Conservation (phyloP, 2,329 filamentous ascomycete species). For the Trichoderma pleuroti region DNA sequence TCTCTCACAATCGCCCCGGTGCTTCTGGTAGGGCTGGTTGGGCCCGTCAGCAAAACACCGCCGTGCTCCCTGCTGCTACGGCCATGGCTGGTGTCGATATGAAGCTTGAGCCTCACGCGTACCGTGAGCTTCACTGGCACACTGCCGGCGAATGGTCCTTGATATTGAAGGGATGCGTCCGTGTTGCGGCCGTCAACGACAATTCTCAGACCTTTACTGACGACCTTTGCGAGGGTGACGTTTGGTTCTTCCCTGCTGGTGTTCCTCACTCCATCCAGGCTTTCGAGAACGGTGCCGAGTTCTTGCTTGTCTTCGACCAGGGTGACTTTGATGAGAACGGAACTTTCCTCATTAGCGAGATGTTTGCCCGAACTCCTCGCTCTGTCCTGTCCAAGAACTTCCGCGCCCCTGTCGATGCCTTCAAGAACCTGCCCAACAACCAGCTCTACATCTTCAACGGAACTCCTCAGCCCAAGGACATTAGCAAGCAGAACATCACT, state of each 20-base stretch:
- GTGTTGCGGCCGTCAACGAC: constrained; percentile 50
- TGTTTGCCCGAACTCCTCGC: constrained; percentile 48
- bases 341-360: constrained; percentile 56
- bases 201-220: constrained; percentile 44
- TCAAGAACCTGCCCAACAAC: constrained; percentile 45
- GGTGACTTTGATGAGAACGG: constrained; percentile 57
- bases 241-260: constrained; percentile 52
- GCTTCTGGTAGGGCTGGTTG: constrained; percentile 44
- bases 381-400: constrained; percentile 56
- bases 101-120: constrained; percentile 54
- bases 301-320: constrained; percentile 58
- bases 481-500: constrained; percentile 46
- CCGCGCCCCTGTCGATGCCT: constrained; percentile 43
- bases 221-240: constrained; percentile 40
- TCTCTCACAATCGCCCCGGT: constrained; percentile 48
- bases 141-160: constrained; percentile 51
- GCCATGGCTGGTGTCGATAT: constrained; percentile 58
- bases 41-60: constrained; percentile 52
- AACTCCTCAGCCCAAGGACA: constrained; percentile 43
- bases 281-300: constrained; percentile 53
- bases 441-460: constrained; percentile 54
- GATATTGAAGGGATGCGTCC: constrained; percentile 51
- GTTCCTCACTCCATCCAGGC: constrained; percentile 53
- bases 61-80: constrained; percentile 47
- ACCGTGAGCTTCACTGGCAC: constrained; percentile 64